Conservation (phyloP, 2,329 filamentous ascomycete genomes). For the Colletotrichum scovillei region DNA sequence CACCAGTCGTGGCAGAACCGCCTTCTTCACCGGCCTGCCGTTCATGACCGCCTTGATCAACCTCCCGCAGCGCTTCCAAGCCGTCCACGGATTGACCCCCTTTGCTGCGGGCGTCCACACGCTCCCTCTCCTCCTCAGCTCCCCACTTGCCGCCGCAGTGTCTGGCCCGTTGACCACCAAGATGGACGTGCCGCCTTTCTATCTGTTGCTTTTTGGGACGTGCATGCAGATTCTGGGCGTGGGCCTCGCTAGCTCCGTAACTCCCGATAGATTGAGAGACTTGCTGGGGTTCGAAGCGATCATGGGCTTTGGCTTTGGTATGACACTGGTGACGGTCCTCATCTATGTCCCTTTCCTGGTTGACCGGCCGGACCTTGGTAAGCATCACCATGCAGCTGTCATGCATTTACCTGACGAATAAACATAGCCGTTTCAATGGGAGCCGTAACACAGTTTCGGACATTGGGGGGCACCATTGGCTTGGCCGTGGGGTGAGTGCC, state of each 20-base stretch:
- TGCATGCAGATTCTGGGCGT: conserved; percentile 47
- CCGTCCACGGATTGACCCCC: conserved; percentile 44
- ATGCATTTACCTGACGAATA: conserved; percentile 2
- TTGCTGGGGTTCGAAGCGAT: conserved; percentile 49
- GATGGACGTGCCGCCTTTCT: conserved; percentile 44
- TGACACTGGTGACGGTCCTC: conserved; percentile 45
- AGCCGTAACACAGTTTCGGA: conserved; percentile 50
- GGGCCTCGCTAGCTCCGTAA: conserved; percentile 44
- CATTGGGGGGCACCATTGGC: conserved; percentile 50
- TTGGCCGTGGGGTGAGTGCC: conserved; percentile 46
- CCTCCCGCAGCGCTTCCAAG: conserved; percentile 49
- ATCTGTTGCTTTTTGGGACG: conserved; percentile 43
- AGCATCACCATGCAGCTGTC: conserved; percentile 18
- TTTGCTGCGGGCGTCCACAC: conserved; percentile 47
- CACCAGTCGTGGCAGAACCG: conserved; percentile 37
- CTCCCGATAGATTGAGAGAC: conserved; percentile 31
- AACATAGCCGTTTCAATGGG: conserved; percentile 47
- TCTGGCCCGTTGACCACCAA: conserved; percentile 43
- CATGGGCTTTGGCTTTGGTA: conserved; percentile 51
- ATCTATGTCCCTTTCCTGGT: conserved; percentile 46
- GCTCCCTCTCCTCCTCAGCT: conserved; percentile 46
- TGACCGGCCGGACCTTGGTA: conserved; percentile 44
- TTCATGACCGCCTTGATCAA: conserved; percentile 50
- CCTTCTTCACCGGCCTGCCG: conserved; percentile 46
- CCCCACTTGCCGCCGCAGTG: conserved; percentile 45